A percentile compares a stretch with the other conserved stretches of the same genome.
These are phyloP conservation scores for grape (Vitis vinifera) DNA, from an alignment of 164 flowering plant genomes.

Conservation along the genomic window ASM3070453v1 NC_081822.1:36470001-36470500, in stretches of 20 bases:
- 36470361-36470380: not conserved
- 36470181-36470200: conserved; percentile 96
- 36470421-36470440: conserved; percentile 81
- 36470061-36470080: not conserved
- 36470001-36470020: conserved; percentile 81
- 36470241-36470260: conserved; percentile 89
- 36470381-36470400: not conserved
- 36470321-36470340: conserved; percentile 96
- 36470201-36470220: conserved; percentile 93
- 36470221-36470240: conserved; percentile 96
- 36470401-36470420: not conserved
- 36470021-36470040: too few species aligned
- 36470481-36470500: conserved; percentile 81
- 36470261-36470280: conserved; percentile 83
- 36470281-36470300: conserved; percentile 94
- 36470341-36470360: conserved; percentile 16
- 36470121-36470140: not conserved
- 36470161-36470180: conserved; percentile 74
- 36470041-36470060: conserved; percentile 55
- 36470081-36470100: not conserved
- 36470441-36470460: conserved; percentile 92
- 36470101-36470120: not conserved
- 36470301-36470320: conserved; percentile 97
- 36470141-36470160: too few species aligned
- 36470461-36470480: conserved; percentile 93